A percentile compares a stretch with the other conserved stretches of the same genome.
phyloP scores from a whole-genome alignment of 2,329 filamentous ascomycete genomes.

The Botryotinia convoluta region DNA sequence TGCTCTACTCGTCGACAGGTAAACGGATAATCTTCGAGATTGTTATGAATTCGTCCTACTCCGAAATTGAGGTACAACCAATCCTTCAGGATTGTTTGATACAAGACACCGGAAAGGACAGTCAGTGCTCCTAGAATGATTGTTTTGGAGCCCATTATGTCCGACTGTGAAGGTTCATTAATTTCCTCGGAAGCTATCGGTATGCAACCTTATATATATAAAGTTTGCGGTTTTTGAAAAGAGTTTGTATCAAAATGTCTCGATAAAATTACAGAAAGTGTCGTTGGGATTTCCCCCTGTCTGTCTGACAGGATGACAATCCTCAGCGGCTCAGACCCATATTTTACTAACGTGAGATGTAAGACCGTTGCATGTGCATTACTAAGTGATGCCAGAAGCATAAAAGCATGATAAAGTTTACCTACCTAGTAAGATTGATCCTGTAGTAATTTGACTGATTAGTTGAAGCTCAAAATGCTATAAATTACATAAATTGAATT shows the following conservation, averaged over 20 bases:
- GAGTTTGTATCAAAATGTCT: neutral
- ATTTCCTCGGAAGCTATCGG: neutral
- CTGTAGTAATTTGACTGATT: neutral
- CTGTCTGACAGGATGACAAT: neutral
- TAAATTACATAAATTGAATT: neutral
- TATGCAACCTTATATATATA: neutral
- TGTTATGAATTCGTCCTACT: slow-evolving; percentile 34
- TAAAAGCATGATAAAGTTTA: neutral
- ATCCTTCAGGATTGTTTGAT: slow-evolving; percentile 36
- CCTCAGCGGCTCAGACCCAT: neutral
- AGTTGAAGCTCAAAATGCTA: neutral
- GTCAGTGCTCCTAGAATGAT: neutral
- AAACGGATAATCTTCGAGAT: slow-evolving; percentile 38
- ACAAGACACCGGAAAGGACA: slow-evolving; percentile 25
- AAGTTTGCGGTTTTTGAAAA: neutral
- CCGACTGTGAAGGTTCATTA: neutral
- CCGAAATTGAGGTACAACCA: slow-evolving; percentile 37
- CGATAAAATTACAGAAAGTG: neutral
- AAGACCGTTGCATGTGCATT: neutral
- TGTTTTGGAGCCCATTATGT: neutral
- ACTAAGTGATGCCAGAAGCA: neutral
- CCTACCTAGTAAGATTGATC: neutral
- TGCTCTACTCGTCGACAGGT: slow-evolving; percentile 30
- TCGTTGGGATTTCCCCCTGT: neutral
- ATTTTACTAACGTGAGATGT: neutral